phyloP scores from a whole-genome alignment of 805 yeast genomes.

The Candida silvicultrix region DNA sequence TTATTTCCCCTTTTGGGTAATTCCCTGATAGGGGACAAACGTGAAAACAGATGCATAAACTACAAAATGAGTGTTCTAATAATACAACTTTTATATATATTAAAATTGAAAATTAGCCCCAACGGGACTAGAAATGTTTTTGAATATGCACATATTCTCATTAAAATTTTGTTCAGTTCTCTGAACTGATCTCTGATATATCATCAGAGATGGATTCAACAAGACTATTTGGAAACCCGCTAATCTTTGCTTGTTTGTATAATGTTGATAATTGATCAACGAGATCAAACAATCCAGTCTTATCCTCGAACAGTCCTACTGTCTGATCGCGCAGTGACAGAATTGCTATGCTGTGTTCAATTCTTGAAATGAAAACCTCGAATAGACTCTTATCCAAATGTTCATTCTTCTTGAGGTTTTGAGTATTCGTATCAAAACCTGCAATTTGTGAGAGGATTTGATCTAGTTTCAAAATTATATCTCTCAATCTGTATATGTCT shows the following conservation, averaged over 20 bases:
- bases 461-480: slow-evolving; percentile 52
- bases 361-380: slow-evolving; percentile 61
- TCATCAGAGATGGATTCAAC: neutral
- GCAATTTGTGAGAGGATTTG: slow-evolving; percentile 44
- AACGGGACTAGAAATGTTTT: too few species aligned
- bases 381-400: slow-evolving; percentile 39
- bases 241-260: neutral
- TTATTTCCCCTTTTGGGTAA: neutral
- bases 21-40: neutral
- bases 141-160: neutral
- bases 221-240: neutral
- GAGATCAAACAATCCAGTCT: slow-evolving; percentile 14
- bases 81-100: neutral
- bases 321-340: slow-evolving; percentile 36
- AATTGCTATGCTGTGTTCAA: slow-evolving; percentile 52
- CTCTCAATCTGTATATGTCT: slow-evolving; percentile 44
- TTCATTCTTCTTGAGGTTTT: slow-evolving; percentile 30
- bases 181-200: neutral
- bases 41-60: neutral
- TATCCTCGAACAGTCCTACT: slow-evolving; percentile 15
- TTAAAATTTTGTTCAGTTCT: neutral
- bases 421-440: slow-evolving; percentile 29
- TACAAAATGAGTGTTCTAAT: neutral
- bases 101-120: too few species aligned
- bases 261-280: slow-evolving; percentile 10